These are phyloP conservation scores for Fusarium liriodendri DNA, from an alignment of 2,329 filamentous ascomycete genomes.

Conservation along the genomic window DNA sequence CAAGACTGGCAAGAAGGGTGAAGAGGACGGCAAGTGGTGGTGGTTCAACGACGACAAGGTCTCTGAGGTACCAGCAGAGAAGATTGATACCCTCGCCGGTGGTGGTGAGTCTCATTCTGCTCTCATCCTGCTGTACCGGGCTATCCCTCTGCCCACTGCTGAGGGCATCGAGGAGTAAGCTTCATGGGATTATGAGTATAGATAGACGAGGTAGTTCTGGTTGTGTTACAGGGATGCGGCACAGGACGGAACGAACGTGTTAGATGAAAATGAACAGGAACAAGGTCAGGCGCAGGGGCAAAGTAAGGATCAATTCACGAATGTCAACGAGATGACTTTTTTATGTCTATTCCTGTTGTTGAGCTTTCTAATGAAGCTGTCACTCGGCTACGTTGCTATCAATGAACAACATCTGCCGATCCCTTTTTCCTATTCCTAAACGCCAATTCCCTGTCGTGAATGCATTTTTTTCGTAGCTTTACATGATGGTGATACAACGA, in stretches of 20 bases:
- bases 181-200: neutral
- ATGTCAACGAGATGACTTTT: constrained; percentile 7
- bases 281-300: constrained; percentile 33
- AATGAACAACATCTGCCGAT: constrained; percentile 1
- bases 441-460: constrained; percentile 16
- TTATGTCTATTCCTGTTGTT: constrained; percentile 7
- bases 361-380: neutral
- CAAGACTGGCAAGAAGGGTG: constrained; percentile 79
- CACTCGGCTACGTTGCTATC: neutral
- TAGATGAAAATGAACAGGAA: constrained; percentile 19
- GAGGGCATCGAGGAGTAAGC: constrained; percentile 55
- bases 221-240: neutral
- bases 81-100: constrained; percentile 89
- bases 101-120: constrained; percentile 90
- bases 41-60: constrained; percentile 99
- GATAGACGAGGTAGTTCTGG: neutral
- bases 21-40: constrained; percentile 98
- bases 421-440: constrained; percentile 5
- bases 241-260: constrained; percentile 17
- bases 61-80: constrained; percentile 88
- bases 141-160: constrained; percentile 74
- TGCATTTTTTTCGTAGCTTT: constrained; percentile 13
- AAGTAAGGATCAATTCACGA: constrained; percentile 29
- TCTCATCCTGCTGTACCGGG: constrained; percentile 82
- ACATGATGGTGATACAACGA: constrained; percentile 26